Evolutionary conservation across 169 alveolate species (phyloP), one percentile per base, ranked within the genome.

Genomic region (Cryptosporidium xiaoi): DNA sequence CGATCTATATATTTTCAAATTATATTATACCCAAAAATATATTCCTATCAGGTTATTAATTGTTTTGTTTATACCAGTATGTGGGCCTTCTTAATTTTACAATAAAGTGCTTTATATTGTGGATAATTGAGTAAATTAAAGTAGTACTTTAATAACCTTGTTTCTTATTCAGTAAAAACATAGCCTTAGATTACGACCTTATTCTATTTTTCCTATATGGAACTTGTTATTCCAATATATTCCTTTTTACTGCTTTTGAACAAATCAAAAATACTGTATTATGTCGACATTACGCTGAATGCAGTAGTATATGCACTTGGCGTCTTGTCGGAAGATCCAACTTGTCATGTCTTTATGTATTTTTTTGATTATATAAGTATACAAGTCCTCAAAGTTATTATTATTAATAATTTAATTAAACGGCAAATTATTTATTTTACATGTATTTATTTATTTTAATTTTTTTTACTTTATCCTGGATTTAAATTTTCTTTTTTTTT

Each of bases 281-380:
- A 40, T 58, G 87, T 62, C 87, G 87, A 77, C 87, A 77, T 77
- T 34, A 77, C 87, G 87, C 87, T 44, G 87, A 62, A 77, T 77
- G 87, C 87, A 77, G 34, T 51, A 44, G 58, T 20, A 53, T 77
- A 62, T 77, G 87, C 87, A 77, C 27, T 44, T 18, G 64, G 87
- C 87, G 87, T 77, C 87, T 77, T 77, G 87, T 77, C 87, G 87
- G 87, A 62, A 77, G 87, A 77, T 77, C 87, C 87, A 62, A 27
- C 69, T 77, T 77, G 71, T 77, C 87, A 60, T 77, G 87, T 77
- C 87, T 77, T 60, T 62, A 60, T 77, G 71, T 62, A 31, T 62
- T 18, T 27, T 62, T 33, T 40, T 8, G 10, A 3, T 40, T 40
- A 8, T 40, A 40, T 40, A 8, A 40, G 48, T 40, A 8, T 8